phyloP scores from a whole-genome alignment of 331 rosid genomes.

The Saraca asoca region DNA sequence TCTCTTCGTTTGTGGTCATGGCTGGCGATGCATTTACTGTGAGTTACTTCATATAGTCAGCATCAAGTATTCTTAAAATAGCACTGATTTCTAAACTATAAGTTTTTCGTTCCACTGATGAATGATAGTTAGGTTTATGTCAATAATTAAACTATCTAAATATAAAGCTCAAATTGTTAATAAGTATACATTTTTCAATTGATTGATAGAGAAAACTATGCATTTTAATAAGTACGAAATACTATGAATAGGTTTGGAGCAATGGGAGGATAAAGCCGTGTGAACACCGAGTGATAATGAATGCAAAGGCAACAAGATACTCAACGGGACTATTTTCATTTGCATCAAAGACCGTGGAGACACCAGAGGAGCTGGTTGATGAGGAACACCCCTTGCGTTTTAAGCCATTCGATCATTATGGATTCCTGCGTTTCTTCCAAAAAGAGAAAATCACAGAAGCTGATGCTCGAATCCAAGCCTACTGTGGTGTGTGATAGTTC shows the following conservation, averaged over 20 bases:
- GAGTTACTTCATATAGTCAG: neutral
- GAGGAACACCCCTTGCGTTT: constrained; percentile 52
- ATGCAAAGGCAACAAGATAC: constrained; percentile 47
- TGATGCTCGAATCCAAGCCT: too few species aligned
- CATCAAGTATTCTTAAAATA: too few species aligned
- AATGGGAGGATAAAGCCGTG: constrained; percentile 59
- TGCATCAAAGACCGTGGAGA: constrained; percentile 42
- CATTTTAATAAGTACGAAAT: too few species aligned
- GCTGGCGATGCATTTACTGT: constrained; percentile 50
- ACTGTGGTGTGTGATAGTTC: too few species aligned
- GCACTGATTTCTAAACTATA: too few species aligned
- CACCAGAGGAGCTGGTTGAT: constrained; percentile 54
- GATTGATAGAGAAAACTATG: too few species aligned
- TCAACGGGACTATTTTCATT: constrained; percentile 56
- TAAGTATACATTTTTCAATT: too few species aligned
- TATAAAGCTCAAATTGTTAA: too few species aligned
- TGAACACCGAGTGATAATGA: constrained; percentile 51
- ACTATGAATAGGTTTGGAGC: constrained; percentile 62
- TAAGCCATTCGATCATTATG: constrained; percentile 34
- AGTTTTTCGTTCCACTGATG: too few species aligned
- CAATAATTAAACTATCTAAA: too few species aligned
- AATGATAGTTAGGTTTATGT: too few species aligned
- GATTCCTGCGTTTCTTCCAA: constrained; percentile 19
- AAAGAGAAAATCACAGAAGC: too few species aligned
- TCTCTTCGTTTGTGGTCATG: constrained; percentile 37